Percentiles rank a stretch among this genome's conserved stretches.
Evolutionary conservation across 768 basidiomycete species (phyloP).

Genomic region (Lactarius indigo): DNA sequence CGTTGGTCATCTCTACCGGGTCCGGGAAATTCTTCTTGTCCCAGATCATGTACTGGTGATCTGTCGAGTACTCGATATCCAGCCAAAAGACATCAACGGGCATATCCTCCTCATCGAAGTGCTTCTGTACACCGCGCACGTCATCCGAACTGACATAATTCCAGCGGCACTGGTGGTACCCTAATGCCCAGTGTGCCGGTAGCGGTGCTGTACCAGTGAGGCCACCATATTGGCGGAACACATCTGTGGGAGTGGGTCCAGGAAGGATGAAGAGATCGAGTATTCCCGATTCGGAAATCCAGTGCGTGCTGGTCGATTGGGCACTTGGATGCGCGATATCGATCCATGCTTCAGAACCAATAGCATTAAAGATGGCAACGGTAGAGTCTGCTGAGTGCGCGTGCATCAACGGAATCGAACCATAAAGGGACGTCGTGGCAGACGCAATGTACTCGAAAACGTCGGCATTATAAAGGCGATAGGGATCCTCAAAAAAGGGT

Average conservation of each 20-base stretch:
- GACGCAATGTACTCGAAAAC: conserved; percentile 94
- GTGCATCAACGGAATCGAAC: conserved; percentile 89
- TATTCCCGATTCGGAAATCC: conserved; percentile 97
- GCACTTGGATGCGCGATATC: conserved; percentile 72
- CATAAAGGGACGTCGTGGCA: conserved; percentile 79
- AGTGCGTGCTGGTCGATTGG: conserved; percentile 83
- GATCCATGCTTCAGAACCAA: conserved; percentile 93
- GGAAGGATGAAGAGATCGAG: conserved; percentile 92
- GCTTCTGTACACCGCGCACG: conserved; percentile 74
- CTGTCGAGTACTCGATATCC: conserved; percentile 92
- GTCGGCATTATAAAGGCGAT: conserved; percentile 91
- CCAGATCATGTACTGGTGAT: conserved; percentile 98
- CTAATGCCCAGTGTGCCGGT: conserved; percentile 89
- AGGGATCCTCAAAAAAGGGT: conserved; percentile 81
- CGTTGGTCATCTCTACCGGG: conserved; percentile 89
- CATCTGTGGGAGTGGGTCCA: conserved; percentile 76
- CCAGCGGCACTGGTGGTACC: conserved; percentile 98
- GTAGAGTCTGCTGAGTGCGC: conserved; percentile 87
- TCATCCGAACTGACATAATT: conserved; percentile 93
- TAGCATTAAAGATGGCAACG: conserved; percentile 84
- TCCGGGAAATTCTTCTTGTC: conserved; percentile 89
- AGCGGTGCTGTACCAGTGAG: conserved; percentile 85
- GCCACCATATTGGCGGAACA: conserved; percentile 81
- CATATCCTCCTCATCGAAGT: conserved; percentile 92
- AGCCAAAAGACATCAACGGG: conserved; percentile 97